Percentiles rank a stretch among this genome's conserved stretches.
These are phyloP conservation scores for Hanseniaspora meyeri DNA, from an alignment of 805 yeast species.

Conservation along the genomic window DNA sequence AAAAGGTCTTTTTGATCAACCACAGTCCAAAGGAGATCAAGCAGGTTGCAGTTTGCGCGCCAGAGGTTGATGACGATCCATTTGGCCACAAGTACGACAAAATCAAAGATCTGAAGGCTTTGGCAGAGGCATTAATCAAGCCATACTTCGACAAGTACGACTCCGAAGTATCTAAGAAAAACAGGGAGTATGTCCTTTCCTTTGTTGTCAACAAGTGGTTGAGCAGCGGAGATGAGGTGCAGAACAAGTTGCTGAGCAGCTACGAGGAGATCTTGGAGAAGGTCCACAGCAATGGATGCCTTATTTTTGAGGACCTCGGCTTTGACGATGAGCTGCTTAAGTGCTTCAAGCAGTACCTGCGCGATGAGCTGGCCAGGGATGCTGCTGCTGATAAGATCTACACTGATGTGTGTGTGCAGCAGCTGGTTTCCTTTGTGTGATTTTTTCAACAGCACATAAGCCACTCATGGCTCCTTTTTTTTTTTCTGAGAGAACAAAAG, in stretches of 20 bases:
- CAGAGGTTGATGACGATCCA: conserved; percentile 40
- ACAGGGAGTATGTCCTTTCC: conserved; percentile 22
- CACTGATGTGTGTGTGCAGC: neutral
- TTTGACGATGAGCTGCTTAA: neutral
- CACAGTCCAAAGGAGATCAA: conserved; percentile 43
- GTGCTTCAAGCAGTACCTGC: neutral
- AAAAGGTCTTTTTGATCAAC: conserved; percentile 29
- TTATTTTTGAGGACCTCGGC: neutral
- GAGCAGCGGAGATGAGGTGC: neutral
- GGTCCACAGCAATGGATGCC: neutral
- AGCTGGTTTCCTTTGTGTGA: neutral
- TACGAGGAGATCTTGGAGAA: neutral
- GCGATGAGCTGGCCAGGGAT: neutral
- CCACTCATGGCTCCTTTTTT: neutral
- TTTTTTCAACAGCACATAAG: neutral
- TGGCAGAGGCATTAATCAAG: conserved; percentile 35
- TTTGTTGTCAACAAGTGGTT: conserved; percentile 14
- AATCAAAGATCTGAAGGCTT: conserved; percentile 26
- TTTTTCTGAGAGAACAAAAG: neutral
- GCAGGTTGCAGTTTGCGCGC: conserved; percentile 29
- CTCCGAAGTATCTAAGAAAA: conserved; percentile 36
- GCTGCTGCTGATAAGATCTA: neutral
- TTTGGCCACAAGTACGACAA: conserved; percentile 37
- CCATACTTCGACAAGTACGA: conserved; percentile 31
- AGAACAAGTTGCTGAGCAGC: neutral